Conservation (phyloP, 306 rosid genomes). For the Casuarina cunninghamiana region DNA sequence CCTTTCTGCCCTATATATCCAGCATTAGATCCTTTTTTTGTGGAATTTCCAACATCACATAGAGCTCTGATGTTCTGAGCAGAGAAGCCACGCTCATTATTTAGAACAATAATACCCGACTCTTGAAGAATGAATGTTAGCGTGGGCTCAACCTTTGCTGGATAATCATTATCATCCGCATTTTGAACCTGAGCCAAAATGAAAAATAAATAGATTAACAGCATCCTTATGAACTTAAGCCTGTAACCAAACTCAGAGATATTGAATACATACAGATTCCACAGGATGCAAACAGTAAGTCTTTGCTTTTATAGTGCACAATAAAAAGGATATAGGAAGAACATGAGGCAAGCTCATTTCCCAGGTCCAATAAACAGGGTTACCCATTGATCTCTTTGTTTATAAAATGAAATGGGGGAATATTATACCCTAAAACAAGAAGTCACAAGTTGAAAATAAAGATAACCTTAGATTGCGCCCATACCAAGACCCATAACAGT, state of each 20-base stretch:
- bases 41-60: slow-evolving; percentile 95
- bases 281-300: not conserved
- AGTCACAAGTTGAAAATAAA: not conserved
- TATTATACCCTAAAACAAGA: slow-evolving; percentile 1
- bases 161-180: slow-evolving; percentile 91
- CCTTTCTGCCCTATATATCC: slow-evolving; percentile 98
- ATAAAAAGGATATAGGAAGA: not conserved
- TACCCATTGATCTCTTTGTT: not conserved
- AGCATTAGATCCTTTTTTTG: slow-evolving; percentile 84
- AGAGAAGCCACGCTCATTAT: slow-evolving; percentile 87
- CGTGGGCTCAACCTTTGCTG: slow-evolving; percentile 77
- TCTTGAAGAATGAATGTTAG: slow-evolving; percentile 81
- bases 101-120: slow-evolving; percentile 71
- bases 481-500: not conserved
- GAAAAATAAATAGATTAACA: slow-evolving; percentile 28
- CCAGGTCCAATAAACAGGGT: not conserved
- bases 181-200: slow-evolving; percentile 80
- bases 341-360: not conserved
- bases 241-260: not conserved
- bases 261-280: not conserved
- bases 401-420: not conserved
- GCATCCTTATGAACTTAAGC: not conserved
- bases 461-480: not conserved
- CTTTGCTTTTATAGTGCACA: not conserved
- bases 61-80: slow-evolving; percentile 86